Conservation (phyloP, 208 protist genomes). For the Leishmania tarentolae region DNA sequence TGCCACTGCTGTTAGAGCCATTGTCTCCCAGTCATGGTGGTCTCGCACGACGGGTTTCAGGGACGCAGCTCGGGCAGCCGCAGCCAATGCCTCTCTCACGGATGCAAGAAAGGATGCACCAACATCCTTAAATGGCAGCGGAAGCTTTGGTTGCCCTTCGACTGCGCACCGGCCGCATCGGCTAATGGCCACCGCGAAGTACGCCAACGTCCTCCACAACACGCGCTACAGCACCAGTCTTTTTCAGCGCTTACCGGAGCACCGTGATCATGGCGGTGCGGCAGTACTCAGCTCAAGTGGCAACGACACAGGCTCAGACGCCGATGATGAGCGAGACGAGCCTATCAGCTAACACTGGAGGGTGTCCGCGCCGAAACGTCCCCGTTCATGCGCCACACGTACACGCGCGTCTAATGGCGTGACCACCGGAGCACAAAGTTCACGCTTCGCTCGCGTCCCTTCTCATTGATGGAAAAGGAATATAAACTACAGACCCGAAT, state of each 20-base stretch:
- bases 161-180: not conserved
- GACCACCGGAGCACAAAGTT: too few species aligned
- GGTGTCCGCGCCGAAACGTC: not conserved
- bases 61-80: not conserved
- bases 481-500: not conserved
- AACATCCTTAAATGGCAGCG: not conserved
- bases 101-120: not conserved
- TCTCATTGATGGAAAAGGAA: too few species aligned
- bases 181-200: not conserved
- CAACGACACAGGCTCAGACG: conserved; percentile 2
- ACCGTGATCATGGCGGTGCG: not conserved
- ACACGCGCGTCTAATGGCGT: too few species aligned
- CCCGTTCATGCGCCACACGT: not conserved
- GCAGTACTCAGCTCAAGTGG: conserved; percentile 3
- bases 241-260: not conserved
- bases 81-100: not conserved
- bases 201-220: not conserved
- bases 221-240: not conserved
- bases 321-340: not conserved
- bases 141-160: not conserved
- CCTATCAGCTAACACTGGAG: not conserved
- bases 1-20: not conserved
- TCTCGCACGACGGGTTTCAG: not conserved
- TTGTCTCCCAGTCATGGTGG: not conserved
- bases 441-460: too few species aligned